phyloP scores from a whole-genome alignment of 768 basidiomycete species.

The Aureoboletus auriporus region DNA sequence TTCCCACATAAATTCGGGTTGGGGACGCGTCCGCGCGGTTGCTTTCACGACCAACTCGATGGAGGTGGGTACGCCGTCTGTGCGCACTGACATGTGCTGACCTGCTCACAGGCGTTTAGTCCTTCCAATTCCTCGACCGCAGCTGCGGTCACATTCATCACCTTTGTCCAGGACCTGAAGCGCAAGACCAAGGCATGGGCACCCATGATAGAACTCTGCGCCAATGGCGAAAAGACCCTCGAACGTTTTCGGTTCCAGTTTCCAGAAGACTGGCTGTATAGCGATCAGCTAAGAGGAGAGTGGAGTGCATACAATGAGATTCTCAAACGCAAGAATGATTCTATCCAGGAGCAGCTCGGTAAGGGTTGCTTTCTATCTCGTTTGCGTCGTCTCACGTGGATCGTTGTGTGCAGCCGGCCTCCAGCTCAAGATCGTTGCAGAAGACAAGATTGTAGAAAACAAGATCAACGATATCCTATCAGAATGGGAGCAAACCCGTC shows the following conservation, averaged over 20 bases:
- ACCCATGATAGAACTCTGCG: constrained; percentile 93
- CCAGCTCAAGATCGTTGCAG: constrained; percentile 99
- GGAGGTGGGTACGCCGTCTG: constrained; percentile 20
- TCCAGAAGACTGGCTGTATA: constrained; percentile 96
- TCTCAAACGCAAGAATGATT: constrained; percentile 94
- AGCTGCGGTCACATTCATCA: constrained; percentile 97
- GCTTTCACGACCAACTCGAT: constrained; percentile 18
- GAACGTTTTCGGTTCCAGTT: constrained; percentile 98
- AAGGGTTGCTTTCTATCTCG: constrained; percentile 21
- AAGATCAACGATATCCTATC: constrained; percentile 86
- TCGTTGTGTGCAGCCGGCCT: constrained; percentile 63
- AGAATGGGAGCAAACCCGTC: constrained; percentile 96
- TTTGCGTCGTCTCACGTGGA: constrained; percentile 4
- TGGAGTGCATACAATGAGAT: constrained; percentile 99
- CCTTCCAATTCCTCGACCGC: constrained; percentile 91
- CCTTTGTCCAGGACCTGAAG: constrained; percentile 98
- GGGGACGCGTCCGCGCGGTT: constrained; percentile 17
- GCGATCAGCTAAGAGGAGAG: constrained; percentile 94
- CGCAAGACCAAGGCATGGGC: constrained; percentile 96
- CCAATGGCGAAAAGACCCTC: constrained; percentile 92
- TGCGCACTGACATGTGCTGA: constrained; percentile 2
- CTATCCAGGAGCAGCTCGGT: constrained; percentile 98
- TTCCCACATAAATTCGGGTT: constrained; percentile 17
- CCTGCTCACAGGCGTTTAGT: constrained; percentile 52
- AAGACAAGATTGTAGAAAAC: constrained; percentile 97